phyloP scores from a whole-genome alignment of 1,139 yeast species.

The Protomyces gravidus region DNA sequence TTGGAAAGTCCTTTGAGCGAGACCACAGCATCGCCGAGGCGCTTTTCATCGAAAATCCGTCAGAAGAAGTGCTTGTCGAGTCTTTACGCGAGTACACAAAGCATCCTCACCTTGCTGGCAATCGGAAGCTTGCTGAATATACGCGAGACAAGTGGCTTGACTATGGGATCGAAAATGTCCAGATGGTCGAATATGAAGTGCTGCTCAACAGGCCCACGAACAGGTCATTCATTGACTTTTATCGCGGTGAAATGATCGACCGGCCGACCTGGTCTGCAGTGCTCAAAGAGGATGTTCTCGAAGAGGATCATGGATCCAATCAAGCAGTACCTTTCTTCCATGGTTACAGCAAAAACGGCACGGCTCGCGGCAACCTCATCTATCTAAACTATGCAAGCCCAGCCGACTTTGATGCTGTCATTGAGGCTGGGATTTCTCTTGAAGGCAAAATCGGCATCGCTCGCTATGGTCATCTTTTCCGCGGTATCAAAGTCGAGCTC shows the following conservation, averaged over 20 bases:
- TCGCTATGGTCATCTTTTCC: constrained; percentile 53
- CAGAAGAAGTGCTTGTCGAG: constrained; percentile 5
- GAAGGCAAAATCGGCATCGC: constrained; percentile 48
- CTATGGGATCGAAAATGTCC: constrained; percentile 51
- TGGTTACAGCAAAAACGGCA: constrained; percentile 66
- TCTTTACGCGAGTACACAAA: constrained; percentile 50
- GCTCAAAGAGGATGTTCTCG: constrained; percentile 63
- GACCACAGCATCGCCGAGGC: constrained; percentile 11
- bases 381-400: constrained; percentile 61
- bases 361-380: constrained; percentile 55
- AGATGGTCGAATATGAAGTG: constrained; percentile 56
- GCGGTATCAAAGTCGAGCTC: constrained; percentile 64
- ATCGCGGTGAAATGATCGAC: constrained; percentile 43
- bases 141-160: constrained; percentile 59
- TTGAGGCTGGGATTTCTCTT: constrained; percentile 47
- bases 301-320: constrained; percentile 57
- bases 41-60: constrained; percentile 10
- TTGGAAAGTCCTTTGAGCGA: constrained; percentile 3
- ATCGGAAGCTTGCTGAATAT: constrained; percentile 60
- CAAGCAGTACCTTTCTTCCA: constrained; percentile 52
- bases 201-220: constrained; percentile 55
- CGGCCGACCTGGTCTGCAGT: constrained; percentile 56
- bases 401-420: constrained; percentile 51
- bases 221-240: constrained; percentile 44
- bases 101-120: constrained; percentile 65